phyloP scores from a whole-genome alignment of 257 asterid species.

The Asclepias syriaca region DNA sequence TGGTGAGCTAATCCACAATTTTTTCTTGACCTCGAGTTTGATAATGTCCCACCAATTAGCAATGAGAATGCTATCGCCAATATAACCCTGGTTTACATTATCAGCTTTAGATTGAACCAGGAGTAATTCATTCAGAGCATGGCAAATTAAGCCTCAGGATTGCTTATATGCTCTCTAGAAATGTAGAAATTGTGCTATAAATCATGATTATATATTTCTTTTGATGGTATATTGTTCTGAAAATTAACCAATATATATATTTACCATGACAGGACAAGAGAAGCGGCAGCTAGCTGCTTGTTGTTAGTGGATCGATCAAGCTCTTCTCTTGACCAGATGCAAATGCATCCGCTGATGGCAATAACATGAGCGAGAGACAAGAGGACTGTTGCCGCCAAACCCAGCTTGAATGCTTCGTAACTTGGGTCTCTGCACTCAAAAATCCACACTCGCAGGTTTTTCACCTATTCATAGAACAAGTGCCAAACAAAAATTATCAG shows the following conservation, averaged over 20 bases:
- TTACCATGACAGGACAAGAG: slow-evolving; percentile 71
- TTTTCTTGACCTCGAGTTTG: slow-evolving; percentile 38
- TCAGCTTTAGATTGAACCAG: not conserved
- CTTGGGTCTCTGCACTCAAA: slow-evolving; percentile 83
- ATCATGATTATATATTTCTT: not conserved
- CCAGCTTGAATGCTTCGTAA: slow-evolving; percentile 70
- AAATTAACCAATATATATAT: not conserved
- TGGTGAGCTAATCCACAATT: slow-evolving; percentile 51
- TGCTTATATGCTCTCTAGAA: not conserved
- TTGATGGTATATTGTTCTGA: not conserved
- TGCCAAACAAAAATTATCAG: not conserved
- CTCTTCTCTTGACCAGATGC: slow-evolving; percentile 66
- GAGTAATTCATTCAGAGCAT: not conserved
- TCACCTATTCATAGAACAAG: slow-evolving; percentile 31
- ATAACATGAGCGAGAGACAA: slow-evolving; percentile 55
- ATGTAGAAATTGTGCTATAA: not conserved
- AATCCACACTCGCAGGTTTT: slow-evolving; percentile 49
- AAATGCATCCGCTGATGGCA: slow-evolving; percentile 59
- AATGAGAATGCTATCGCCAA: slow-evolving; percentile 47
- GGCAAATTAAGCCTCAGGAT: not conserved
- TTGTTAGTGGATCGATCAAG: slow-evolving; percentile 52
- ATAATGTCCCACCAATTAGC: slow-evolving; percentile 46
- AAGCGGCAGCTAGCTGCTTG: slow-evolving; percentile 72
- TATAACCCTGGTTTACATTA: slow-evolving; percentile 32
- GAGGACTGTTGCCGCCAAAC: slow-evolving; percentile 59